These are phyloP conservation scores for Neonectria magnoliae DNA, from an alignment of 2,329 filamentous ascomycete species.

Conservation along the genomic window DNA sequence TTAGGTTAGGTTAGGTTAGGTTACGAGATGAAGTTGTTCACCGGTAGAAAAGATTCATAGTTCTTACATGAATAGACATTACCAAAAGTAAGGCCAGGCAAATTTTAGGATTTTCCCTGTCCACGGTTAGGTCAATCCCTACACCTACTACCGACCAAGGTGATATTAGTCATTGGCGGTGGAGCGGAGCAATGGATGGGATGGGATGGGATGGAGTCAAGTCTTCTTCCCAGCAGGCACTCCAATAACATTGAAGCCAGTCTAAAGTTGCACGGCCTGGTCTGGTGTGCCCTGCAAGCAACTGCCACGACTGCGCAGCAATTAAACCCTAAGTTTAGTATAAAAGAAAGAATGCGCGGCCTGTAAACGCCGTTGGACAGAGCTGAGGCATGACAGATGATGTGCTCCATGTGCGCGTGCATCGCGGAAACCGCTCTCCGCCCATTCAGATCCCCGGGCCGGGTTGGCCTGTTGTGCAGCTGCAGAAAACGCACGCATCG, in stretches of 20 bases:
- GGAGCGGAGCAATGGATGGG: slow-evolving; percentile 1
- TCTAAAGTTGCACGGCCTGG: background rate
- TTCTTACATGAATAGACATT: too few relatives aligned
- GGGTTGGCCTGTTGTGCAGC: background rate
- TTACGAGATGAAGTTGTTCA: background rate
- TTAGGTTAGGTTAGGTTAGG: too few relatives aligned
- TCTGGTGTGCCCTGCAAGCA: background rate
- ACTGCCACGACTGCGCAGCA: background rate
- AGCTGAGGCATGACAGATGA: background rate
- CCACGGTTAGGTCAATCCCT: background rate
- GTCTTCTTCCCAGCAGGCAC: slow-evolving; percentile 1
- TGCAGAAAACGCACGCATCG: background rate
- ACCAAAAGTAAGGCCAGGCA: background rate
- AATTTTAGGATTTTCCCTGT: background rate
- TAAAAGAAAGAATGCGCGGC: background rate
- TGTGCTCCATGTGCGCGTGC: background rate
- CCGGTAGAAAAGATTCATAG: background rate
- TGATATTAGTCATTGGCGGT: background rate
- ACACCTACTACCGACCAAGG: background rate
- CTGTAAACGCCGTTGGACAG: background rate
- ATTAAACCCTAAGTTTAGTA: background rate
- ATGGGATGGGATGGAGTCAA: background rate
- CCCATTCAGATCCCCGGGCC: background rate
- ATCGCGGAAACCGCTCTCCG: background rate
- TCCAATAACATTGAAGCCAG: background rate